These are phyloP conservation scores for Leptodontidium sp. DNA, from an alignment of 2,329 filamentous ascomycete species.

Conservation along the genomic window DNA sequence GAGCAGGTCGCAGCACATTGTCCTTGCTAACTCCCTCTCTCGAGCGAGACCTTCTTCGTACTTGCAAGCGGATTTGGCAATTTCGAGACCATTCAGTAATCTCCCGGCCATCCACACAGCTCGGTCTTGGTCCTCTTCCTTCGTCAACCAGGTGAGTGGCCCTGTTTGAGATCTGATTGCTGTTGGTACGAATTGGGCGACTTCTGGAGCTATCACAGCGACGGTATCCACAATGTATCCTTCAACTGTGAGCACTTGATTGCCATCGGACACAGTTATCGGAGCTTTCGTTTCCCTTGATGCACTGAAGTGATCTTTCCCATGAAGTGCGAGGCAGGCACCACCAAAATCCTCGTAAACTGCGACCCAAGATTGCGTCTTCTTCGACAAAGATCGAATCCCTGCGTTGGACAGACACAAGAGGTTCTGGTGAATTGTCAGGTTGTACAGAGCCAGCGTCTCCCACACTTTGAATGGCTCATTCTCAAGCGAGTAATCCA, in stretches of 20 bases:
- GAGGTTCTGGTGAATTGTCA: slow-evolving; percentile 9
- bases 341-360: background rate
- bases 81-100: background rate
- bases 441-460: slow-evolving; percentile 4
- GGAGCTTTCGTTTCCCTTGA: background rate
- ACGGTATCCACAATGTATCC: slow-evolving; percentile 9
- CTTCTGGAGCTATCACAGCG: slow-evolving; percentile 3
- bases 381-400: background rate
- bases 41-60: background rate
- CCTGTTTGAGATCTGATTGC: slow-evolving; percentile 1
- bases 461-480: slow-evolving; percentile 16
- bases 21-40: slow-evolving; percentile 6
- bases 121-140: slow-evolving; percentile 8
- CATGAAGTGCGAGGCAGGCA: slow-evolving; percentile 11
- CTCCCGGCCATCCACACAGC: background rate
- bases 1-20: slow-evolving; percentile 15
- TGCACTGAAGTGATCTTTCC: background rate
- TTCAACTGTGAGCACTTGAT: background rate
- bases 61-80: slow-evolving; percentile 10
- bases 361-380: slow-evolving; percentile 11
- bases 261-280: slow-evolving; percentile 4
- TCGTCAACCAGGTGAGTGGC: slow-evolving; percentile 8
- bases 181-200: background rate
- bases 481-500: slow-evolving; percentile 8
- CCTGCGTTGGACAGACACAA: slow-evolving; percentile 11